A percentile compares a stretch with the other conserved stretches of the same genome.
Evolutionary conservation across 768 basidiomycete species (phyloP).

Genomic region (Suillus cothurnatus): DNA sequence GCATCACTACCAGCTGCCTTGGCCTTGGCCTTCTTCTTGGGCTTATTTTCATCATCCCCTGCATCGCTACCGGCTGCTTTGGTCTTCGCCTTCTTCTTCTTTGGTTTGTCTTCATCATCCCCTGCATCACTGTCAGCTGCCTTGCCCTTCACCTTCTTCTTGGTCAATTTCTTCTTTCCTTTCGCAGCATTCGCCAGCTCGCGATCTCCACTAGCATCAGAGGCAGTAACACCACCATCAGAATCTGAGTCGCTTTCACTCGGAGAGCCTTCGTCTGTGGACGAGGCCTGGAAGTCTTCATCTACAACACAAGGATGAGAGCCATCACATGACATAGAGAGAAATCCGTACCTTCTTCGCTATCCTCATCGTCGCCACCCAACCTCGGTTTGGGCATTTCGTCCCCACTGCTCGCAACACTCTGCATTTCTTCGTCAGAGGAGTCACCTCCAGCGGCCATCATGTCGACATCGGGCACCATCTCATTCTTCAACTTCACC

Average conservation of each 20-base stretch:
- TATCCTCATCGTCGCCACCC: conserved; percentile 69
- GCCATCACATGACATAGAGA: not conserved
- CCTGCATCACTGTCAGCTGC: conserved; percentile 45
- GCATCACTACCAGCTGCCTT: conserved; percentile 32
- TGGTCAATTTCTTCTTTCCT: conserved; percentile 37
- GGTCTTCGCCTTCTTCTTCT: conserved; percentile 53
- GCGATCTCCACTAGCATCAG: conserved; percentile 82
- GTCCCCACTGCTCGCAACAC: conserved; percentile 71
- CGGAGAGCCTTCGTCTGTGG: conserved; percentile 87
- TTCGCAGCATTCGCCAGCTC: conserved; percentile 49
- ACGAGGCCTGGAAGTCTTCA: conserved; percentile 89
- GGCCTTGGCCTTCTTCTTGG: conserved; percentile 50
- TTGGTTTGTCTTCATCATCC: conserved; percentile 41
- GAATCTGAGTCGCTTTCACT: conserved; percentile 67
- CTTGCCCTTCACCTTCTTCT: conserved; percentile 47
- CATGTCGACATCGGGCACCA: conserved; percentile 85
- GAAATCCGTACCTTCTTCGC: conserved; percentile 58
- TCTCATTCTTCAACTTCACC: conserved; percentile 93
- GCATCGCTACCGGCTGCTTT: conserved; percentile 31
- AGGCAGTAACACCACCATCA: conserved; percentile 73
- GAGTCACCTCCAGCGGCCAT: conserved; percentile 64
- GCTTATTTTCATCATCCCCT: conserved; percentile 39
- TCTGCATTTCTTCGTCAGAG: conserved; percentile 84
- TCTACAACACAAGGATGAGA: conserved; percentile 44
- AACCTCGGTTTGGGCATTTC: conserved; percentile 54